phyloP scores from a whole-genome alignment of 73 alveolate genomes.

The Urostyla sp. region DNA sequence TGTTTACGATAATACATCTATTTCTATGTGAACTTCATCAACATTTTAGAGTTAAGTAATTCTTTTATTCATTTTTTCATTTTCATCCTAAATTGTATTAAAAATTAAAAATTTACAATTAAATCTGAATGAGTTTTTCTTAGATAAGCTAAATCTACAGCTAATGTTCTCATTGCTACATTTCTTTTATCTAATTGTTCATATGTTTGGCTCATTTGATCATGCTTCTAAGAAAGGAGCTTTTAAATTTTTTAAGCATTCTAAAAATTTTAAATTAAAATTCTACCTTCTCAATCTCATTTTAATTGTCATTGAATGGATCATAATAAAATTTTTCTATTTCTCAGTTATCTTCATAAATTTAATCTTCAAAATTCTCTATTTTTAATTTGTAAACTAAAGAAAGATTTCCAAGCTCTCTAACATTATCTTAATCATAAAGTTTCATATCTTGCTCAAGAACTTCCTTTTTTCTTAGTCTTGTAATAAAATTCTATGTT shows the following conservation, averaged over 20 bases:
- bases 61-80: constrained; percentile 65
- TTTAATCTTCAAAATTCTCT: constrained; percentile 82
- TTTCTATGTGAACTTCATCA: constrained; percentile 90
- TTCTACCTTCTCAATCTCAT: constrained; percentile 53
- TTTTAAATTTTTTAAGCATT: constrained; percentile 72
- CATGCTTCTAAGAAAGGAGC: constrained; percentile 76
- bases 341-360: constrained; percentile 89
- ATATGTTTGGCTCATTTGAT: constrained; percentile 69
- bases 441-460: constrained; percentile 80
- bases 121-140: constrained; percentile 69
- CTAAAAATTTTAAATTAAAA: not conserved
- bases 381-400: constrained; percentile 67
- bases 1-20: constrained; percentile 82
- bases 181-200: constrained; percentile 78
- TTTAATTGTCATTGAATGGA: constrained; percentile 82
- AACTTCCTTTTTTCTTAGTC: constrained; percentile 73
- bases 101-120: constrained; percentile 23
- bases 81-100: constrained; percentile 72
- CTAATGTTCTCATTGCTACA: constrained; percentile 77
- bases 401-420: constrained; percentile 76
- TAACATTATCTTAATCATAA: constrained; percentile 73
- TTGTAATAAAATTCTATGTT: constrained; percentile 57
- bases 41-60: constrained; percentile 76
- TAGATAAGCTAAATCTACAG: constrained; percentile 77
- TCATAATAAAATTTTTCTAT: constrained; percentile 87